Evolutionary conservation across 345 rosid genomes (phyloP), one percentile per base, ranked within the genome.

Genomic region (Murraya koenigii): DNA sequence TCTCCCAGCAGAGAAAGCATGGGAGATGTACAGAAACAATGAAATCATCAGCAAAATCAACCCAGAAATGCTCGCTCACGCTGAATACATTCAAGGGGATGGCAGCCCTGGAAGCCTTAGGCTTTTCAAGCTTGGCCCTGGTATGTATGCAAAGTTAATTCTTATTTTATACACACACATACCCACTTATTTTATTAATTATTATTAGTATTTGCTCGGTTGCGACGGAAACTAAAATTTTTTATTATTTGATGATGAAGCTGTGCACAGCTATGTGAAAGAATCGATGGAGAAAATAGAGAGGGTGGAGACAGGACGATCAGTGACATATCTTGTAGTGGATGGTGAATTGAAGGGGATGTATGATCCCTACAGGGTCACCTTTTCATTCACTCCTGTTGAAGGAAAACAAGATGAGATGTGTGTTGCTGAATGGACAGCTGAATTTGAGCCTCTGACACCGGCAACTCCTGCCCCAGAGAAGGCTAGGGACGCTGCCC

Each of bases 71-170:
- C 86, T 86, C 23, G 68, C 82, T n/a, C 68, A 38, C 52, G 86
- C 86, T 30, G 59, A 75, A 2, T 81, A 85, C 66, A 14, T 81
- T 4, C 60, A 84, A 23, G 87, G 89, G 30, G 86, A 86, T 35
- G 88, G 88, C 69, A 61, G 58, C 72, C 88, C 87, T 19, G 88
- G 87, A 28, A 88, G 85, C 70, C 75, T 82, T 62, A 80, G 87
- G 80, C 73, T 82, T 70, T 79, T 86, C 82, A 79, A 79, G 82
- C 86, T 85, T 63, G 90, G 88, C n/a, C 86, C 90, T 49, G 84
- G 88, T 87, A 14, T 32, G 49, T 17, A 11, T 3, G 49, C 49
- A 44, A 14, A 3, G 49, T 44, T 44, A 17, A 15, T 44, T 44
- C 49, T 11, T 44, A 13, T 44, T 44, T 41, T 30, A 30, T 30